These are phyloP conservation scores for Candida easanensis DNA, from an alignment of 805 yeast genomes.

Conservation along the genomic window DNA sequence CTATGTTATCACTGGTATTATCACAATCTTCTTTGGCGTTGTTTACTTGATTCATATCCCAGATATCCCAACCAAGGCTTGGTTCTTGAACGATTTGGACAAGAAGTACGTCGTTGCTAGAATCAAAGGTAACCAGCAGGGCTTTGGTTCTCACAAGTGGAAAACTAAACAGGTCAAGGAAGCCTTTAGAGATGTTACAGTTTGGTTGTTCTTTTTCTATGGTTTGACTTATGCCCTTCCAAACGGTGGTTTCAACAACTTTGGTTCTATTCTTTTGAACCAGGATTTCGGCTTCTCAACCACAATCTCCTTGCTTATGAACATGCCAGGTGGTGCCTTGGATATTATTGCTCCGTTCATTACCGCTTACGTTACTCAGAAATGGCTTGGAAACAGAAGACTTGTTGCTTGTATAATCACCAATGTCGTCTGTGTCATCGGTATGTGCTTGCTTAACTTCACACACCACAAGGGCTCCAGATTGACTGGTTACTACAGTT, in stretches of 20 bases:
- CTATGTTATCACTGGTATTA: slow-evolving; percentile 56
- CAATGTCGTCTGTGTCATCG: slow-evolving; percentile 6
- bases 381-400: slow-evolving; percentile 7
- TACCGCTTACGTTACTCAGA: slow-evolving; percentile 10
- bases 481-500: slow-evolving; percentile 29
- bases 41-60: slow-evolving; percentile 50
- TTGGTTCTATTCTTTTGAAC: slow-evolving; percentile 18
- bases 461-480: slow-evolving; percentile 16
- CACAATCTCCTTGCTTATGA: slow-evolving; percentile 22
- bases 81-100: slow-evolving; percentile 45
- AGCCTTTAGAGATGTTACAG: slow-evolving; percentile 45
- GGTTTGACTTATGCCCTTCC: slow-evolving; percentile 43
- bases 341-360: slow-evolving; percentile 29
- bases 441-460: slow-evolving; percentile 15
- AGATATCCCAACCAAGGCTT: slow-evolving; percentile 50
- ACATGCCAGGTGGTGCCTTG: slow-evolving; percentile 31
- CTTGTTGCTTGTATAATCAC: slow-evolving; percentile 6
- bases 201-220: slow-evolving; percentile 44
- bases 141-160: slow-evolving; percentile 54
- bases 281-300: slow-evolving; percentile 17
- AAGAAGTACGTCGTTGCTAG: slow-evolving; percentile 46
- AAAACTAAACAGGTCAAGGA: slow-evolving; percentile 53
- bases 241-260: slow-evolving; percentile 45
- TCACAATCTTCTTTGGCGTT: slow-evolving; percentile 52
- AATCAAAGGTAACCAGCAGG: slow-evolving; percentile 52